Evolutionary conservation across 371 early-diverging fungal species (phyloP).

Genomic region (Mortierella sp.): DNA sequence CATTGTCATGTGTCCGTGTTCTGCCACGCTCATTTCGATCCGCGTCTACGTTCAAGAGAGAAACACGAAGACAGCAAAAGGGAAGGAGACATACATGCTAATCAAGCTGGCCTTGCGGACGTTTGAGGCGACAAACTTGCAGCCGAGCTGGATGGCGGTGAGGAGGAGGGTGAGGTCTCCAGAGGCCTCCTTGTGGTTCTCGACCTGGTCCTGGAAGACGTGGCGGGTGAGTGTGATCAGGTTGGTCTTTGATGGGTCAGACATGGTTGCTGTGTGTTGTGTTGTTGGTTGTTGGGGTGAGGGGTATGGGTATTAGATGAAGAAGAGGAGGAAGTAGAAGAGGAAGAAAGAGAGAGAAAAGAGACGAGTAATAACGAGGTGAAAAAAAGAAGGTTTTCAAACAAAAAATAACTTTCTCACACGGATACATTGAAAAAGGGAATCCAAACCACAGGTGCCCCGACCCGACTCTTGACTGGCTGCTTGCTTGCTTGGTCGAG

Average conservation of each 20-base stretch:
- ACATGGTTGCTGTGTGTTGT: constrained; percentile 27
- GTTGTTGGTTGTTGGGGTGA: not conserved
- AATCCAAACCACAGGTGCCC: constrained; percentile 1
- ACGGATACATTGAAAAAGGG: constrained; percentile 32
- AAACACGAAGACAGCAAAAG: not conserved
- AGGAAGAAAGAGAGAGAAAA: not conserved
- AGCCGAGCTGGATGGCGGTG: constrained; percentile 92
- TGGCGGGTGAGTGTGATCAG: constrained; percentile 94
- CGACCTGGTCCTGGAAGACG: constrained; percentile 92
- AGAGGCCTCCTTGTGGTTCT: constrained; percentile 84
- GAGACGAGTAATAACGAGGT: not conserved
- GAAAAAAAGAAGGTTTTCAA: not conserved
- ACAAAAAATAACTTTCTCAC: constrained; percentile 16
- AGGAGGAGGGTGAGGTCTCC: constrained; percentile 96
- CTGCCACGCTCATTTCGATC: not conserved
- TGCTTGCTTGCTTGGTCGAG: not conserved
- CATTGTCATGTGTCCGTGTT: not conserved
- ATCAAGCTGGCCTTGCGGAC: constrained; percentile 97
- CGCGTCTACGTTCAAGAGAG: not conserved
- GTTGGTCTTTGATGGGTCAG: constrained; percentile 75
- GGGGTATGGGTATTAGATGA: constrained; percentile 1
- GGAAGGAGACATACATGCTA: constrained; percentile 80
- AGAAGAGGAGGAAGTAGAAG: not conserved
- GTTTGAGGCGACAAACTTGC: constrained; percentile 97
- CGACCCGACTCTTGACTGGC: not conserved